Percentiles rank a stretch among this genome's conserved stretches.
Evolutionary conservation across 1,139 yeast genomes (phyloP).

Genomic region (Yamadazyma atlantica): DNA sequence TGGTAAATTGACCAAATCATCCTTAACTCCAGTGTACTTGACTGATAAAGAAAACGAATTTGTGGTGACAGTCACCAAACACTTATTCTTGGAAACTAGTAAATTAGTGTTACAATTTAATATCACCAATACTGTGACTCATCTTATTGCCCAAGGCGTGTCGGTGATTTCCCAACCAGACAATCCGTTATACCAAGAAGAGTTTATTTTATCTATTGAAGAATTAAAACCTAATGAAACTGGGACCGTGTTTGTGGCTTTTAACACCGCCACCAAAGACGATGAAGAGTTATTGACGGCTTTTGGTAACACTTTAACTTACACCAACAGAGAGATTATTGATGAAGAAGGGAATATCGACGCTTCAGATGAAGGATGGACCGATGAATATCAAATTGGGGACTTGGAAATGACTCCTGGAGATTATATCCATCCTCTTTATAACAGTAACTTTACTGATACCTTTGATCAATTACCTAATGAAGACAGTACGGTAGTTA

Average conservation of each 20-base stretch:
- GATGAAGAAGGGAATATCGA: conserved; percentile 70
- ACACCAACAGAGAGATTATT: conserved; percentile 78
- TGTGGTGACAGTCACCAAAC: conserved; percentile 82
- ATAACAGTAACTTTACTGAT: conserved; percentile 72
- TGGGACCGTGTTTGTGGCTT: conserved; percentile 79
- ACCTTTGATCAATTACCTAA: conserved; percentile 68
- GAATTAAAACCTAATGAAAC: conserved; percentile 68
- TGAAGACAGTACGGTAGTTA: conserved; percentile 35
- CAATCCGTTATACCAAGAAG: conserved; percentile 59
- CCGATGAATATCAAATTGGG: conserved; percentile 91
- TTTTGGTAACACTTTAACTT: conserved; percentile 69
- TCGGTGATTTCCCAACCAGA: conserved; percentile 72
- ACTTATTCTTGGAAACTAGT: conserved; percentile 61
- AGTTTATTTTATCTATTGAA: conserved; percentile 72
- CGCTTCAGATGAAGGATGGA: conserved; percentile 79
- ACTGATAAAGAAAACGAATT: conserved; percentile 95
- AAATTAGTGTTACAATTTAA: conserved; percentile 84
- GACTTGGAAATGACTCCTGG: conserved; percentile 75
- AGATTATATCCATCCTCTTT: conserved; percentile 78
- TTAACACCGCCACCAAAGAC: conserved; percentile 52
- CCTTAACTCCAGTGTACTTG: conserved; percentile 58
- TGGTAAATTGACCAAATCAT: conserved; percentile 76
- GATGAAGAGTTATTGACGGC: conserved; percentile 48
- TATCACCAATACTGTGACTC: conserved; percentile 81
- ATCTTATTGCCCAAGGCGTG: conserved; percentile 74